Percentiles rank a stretch among this genome's conserved stretches.
Evolutionary conservation across 352 stramenopile genomes (phyloP).

Genomic region (Phytophthora foliorum): DNA sequence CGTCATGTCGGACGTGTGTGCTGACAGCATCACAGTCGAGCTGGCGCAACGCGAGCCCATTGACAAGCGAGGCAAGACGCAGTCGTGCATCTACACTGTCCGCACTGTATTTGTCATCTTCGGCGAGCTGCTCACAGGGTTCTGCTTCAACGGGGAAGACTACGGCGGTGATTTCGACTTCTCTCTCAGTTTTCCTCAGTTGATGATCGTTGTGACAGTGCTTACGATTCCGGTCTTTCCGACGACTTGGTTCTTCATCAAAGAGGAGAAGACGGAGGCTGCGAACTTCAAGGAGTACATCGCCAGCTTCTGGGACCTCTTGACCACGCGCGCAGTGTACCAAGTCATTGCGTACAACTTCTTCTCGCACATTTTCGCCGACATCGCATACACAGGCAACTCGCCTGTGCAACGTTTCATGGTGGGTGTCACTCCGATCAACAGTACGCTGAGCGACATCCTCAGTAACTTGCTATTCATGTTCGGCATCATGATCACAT

Average conservation of each 20-base stretch:
- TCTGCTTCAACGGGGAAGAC: constrained; percentile 58
- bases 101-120: constrained; percentile 46
- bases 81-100: constrained; percentile 55
- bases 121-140: constrained; percentile 39
- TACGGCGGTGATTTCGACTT: constrained; percentile 68
- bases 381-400: constrained; percentile 36
- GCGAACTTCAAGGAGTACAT: constrained; percentile 35
- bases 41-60: constrained; percentile 52
- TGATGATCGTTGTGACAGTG: constrained; percentile 53
- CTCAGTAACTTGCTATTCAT: constrained; percentile 37
- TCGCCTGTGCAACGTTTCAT: constrained; percentile 25
- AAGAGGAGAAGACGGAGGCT: constrained; percentile 30
- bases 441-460: constrained; percentile 36
- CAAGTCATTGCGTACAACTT: constrained; percentile 46
- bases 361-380: constrained; percentile 36
- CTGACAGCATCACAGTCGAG: constrained; percentile 59
- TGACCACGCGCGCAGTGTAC: constrained; percentile 50
- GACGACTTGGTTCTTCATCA: constrained; percentile 43
- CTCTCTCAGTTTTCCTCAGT: constrained; percentile 52
- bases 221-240: constrained; percentile 26
- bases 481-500: constrained; percentile 39
- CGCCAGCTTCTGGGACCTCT: constrained; percentile 26
- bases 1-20: constrained; percentile 74
- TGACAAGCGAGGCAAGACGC: constrained; percentile 42
- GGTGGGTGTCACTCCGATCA: constrained; percentile 37